Evolutionary conservation across 352 stramenopile species (phyloP), one percentile per base, ranked within the genome.

Genomic region (Globisporangium alternatum): DNA sequence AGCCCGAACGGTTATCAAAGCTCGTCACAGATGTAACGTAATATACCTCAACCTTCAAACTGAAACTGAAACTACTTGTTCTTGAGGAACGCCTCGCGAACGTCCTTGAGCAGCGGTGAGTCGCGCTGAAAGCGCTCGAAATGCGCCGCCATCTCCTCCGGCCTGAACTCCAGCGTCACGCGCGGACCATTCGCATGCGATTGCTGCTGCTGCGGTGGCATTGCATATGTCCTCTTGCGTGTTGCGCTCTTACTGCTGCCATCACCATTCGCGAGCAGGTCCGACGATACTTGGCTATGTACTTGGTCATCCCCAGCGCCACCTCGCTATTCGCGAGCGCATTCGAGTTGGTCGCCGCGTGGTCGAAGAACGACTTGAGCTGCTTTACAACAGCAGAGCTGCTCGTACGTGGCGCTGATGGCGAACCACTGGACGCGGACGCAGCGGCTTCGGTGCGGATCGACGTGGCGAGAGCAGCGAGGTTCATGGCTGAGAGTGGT

Each of bases 271-370:
- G 35, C 33, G 3, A 47, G 10, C 31, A 59, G 19, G 19, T 59
- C 19, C 33, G n/a, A 41, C 53, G 53, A 25, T 47, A 44, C 53
- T 47, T 59, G 33, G 3, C 15, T 33, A 59, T 59, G 53, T 33
- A 59, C 31, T 39, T n/a, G 6, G 33, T n/a, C 53, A 58, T 31
- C 28, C 53, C n/a, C 3, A 58, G 33, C 25, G 49, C 28, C 25
- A 56, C 28, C 1, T 19, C 13, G 15, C 13, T 9, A 25, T 56
- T 22, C 19, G 13, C n/a, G 1, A 30, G 49, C 30, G 53, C 53
- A 19, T 58, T 45, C 53, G 33, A 39, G 39, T 47, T 59, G 31
- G 53, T 30, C 21, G 21, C 21, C 31, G 53, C 53, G 31, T 21
- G 33, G 33, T 48, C 33, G 41, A 59, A 59, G 31, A 59, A 33